Evolutionary conservation across 805 yeast species (phyloP).

Genomic region (Nakazawaea populi): DNA sequence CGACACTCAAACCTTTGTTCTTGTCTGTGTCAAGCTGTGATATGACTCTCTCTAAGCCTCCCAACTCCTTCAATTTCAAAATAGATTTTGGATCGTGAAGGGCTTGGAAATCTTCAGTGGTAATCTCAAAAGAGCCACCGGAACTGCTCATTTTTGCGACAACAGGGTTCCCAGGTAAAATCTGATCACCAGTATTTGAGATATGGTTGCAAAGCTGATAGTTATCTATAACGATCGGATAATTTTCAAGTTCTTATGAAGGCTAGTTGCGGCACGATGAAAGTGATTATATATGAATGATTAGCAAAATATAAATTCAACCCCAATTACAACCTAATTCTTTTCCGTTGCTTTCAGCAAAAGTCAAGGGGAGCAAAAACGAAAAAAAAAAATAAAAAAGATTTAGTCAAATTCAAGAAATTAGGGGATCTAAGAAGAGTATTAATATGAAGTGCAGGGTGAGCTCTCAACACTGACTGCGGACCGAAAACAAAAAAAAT

Average conservation of each 20-base stretch:
- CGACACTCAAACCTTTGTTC: conserved; percentile 33
- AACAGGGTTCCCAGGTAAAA: too few species aligned
- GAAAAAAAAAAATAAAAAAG: not conserved
- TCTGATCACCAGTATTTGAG: not conserved
- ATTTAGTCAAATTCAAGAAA: not conserved
- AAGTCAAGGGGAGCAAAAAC: too few species aligned
- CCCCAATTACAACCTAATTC: not conserved
- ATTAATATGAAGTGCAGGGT: not conserved
- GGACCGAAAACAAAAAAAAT: too few species aligned
- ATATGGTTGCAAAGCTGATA: too few species aligned
- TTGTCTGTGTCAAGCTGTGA: conserved; percentile 29
- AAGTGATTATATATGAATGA: not conserved
- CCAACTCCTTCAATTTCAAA: conserved; percentile 31
- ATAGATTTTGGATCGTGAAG: conserved; percentile 64
- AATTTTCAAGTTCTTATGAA: too few species aligned
- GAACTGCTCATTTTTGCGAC: not conserved
- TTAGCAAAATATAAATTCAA: not conserved
- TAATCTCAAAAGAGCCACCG: conserved; percentile 14
- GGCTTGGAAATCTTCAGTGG: conserved; percentile 32
- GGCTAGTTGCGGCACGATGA: too few species aligned
- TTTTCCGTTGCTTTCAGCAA: not conserved
- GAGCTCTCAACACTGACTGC: too few species aligned
- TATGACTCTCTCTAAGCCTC: conserved; percentile 35
- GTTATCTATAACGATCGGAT: too few species aligned
- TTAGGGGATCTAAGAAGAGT: not conserved